Percentiles rank a stretch among this genome's conserved stretches.
phyloP scores from a whole-genome alignment of 2,329 filamentous ascomycete genomes.

The Huntiella bhutanensis region DNA sequence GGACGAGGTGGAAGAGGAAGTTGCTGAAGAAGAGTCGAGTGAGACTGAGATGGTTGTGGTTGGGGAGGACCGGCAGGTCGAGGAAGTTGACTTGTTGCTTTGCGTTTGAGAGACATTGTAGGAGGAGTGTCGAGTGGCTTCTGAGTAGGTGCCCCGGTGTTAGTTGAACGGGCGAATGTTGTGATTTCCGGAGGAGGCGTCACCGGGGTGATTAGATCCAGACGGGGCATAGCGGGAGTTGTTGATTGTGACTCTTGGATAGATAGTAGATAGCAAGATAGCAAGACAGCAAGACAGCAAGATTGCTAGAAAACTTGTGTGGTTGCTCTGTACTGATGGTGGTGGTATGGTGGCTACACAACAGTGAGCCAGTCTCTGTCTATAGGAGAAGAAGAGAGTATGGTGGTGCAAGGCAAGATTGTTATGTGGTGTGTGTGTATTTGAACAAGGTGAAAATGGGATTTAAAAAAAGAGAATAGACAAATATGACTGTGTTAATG shows the following conservation, averaged over 20 bases:
- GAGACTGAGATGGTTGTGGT: conserved; percentile 12
- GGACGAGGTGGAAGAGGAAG: conserved; percentile 12
- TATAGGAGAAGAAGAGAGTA: neutral
- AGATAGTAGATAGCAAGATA: too few species aligned
- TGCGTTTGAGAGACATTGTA: conserved; percentile 5
- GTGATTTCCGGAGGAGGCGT: conserved; percentile 23
- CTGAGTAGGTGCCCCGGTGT: conserved; percentile 1
- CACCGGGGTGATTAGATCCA: conserved; percentile 19
- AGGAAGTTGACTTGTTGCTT: conserved; percentile 7
- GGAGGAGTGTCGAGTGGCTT: too few species aligned
- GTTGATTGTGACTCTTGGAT: too few species aligned
- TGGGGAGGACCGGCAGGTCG: conserved; percentile 11
- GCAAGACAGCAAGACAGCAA: too few species aligned
- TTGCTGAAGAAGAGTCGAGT: conserved; percentile 13
- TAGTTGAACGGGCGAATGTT: conserved; percentile 14
- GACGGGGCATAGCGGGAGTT: conserved; percentile 9
- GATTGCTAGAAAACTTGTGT: too few species aligned
- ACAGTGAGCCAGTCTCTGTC: too few species aligned
- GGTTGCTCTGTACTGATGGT: too few species aligned
- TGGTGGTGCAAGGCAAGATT: neutral
- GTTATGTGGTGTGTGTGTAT: too few species aligned
- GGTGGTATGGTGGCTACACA: too few species aligned
- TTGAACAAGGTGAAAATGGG: too few species aligned
- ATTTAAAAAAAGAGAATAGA: too few species aligned
- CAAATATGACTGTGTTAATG: too few species aligned